These are phyloP conservation scores for Poa annua DNA, from an alignment of 176 grass and related monocot genomes.

Conservation along the genomic window DNA sequence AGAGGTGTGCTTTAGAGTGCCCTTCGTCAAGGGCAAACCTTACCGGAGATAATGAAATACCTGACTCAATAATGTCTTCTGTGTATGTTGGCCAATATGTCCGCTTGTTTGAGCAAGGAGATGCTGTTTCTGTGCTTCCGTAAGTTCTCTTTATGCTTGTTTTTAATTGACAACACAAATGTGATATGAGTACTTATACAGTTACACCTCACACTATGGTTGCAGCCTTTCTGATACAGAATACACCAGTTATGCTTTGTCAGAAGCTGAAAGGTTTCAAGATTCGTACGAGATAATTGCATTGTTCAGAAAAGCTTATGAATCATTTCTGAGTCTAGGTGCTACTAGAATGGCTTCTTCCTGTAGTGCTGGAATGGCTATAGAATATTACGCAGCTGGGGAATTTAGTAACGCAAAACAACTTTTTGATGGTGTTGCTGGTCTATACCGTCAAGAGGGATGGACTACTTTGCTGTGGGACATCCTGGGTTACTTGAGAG, in stretches of 20 bases:
- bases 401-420: conserved; percentile 80
- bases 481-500: conserved; percentile 85
- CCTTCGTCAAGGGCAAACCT: conserved; percentile 53
- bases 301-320: conserved; percentile 94
- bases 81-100: conserved; percentile 88
- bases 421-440: conserved; percentile 80
- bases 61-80: conserved; percentile 90
- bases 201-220: conserved; percentile 48
- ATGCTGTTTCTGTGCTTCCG: conserved; percentile 75
- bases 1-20: conserved; percentile 76
- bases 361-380: conserved; percentile 85
- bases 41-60: conserved; percentile 57
- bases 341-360: conserved; percentile 72
- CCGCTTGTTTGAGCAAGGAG: conserved; percentile 90
- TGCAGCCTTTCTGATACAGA: conserved; percentile 96
- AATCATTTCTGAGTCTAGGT: conserved; percentile 78
- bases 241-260: conserved; percentile 80
- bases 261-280: conserved; percentile 96
- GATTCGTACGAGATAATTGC: conserved; percentile 98
- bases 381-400: conserved; percentile 76
- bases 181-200: conserved; percentile 49
- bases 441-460: conserved; percentile 81
- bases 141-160: conserved; percentile 56
- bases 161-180: conserved; percentile 16
- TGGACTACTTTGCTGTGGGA: conserved; percentile 90